Base-by-base conservation (phyloP, 352 stramenopile species). In the Globisporangium echinulatum region DNA sequence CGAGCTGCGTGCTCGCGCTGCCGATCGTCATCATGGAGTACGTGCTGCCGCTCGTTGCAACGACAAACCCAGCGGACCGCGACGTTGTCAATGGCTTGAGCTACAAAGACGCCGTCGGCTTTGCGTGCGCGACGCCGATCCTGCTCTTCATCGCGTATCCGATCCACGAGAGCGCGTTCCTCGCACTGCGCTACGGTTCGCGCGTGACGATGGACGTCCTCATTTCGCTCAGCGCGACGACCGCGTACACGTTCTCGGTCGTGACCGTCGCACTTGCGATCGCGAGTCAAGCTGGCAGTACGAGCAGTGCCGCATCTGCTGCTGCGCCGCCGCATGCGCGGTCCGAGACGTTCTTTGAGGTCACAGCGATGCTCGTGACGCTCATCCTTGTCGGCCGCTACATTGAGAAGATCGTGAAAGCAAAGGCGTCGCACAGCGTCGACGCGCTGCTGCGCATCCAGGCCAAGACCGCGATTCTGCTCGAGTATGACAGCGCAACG, bases 391-490 rank as follows among this genome's bases (percentile, higher is more conserved):
- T 92, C n/a, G 83, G 79, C 0, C 74, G 82, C 7, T 90, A 87
- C 66, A 85, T 92, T 39, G 81, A 92, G 63, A 84, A 82, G 47
- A 73, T 77, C 19, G 82, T 85, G 19, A 90, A 90, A 61, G 69
- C 77, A 7, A 77, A 71, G 52, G 82, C 83, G 13, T 87, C 83
- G 7, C 83, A 81, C 59, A 90, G 77, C 43, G 68, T 92, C 17
- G 77, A 88, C 49, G 72, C 74, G 25, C 64, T 92, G 39, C 58
- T 90, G 39, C 73, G 76, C 13, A 85, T 90, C 60, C 79, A 92
- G 58, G 77, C 81, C 39, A 90, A 90, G 64, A 94, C 79, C 1
- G 96, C 96, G 10, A 94, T 96, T 44, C 72, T 98, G 56, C 66
- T 98, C 17, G 82, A 90, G 36, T 63, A 64, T 0, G 58, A 69